Percentiles rank a stretch among this genome's conserved stretches.
These are phyloP conservation scores for Epichloe sylvatica DNA, from an alignment of 2,329 filamentous ascomycete genomes.

Conservation along the genomic window DNA sequence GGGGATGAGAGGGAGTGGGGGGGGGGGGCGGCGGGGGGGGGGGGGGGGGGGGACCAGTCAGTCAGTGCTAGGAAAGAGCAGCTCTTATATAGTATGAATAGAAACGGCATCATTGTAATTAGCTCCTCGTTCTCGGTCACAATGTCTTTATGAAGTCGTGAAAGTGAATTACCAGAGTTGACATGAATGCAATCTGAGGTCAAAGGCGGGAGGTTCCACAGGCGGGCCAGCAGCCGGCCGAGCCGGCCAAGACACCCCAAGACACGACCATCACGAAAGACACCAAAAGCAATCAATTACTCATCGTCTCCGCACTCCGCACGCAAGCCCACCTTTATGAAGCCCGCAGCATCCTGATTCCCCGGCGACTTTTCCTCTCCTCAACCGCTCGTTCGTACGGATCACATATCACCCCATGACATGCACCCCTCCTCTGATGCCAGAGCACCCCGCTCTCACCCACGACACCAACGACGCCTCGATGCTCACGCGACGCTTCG, in stretches of 20 bases:
- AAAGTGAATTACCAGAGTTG: no score
- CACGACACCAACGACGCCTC: conserved; percentile 38
- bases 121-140: no score
- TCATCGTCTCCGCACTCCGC: background rate
- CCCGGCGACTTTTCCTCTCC: background rate
- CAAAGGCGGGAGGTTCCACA: no score
- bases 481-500: conserved; percentile 65
- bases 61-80: background rate
- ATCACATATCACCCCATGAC: conserved; percentile 13
- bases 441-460: conserved; percentile 30
- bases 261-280: background rate
- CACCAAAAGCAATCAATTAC: background rate
- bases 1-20: no score
- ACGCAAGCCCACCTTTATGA: background rate
- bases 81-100: background rate
- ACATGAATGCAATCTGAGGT: no score
- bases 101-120: background rate
- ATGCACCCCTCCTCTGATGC: conserved; percentile 19
- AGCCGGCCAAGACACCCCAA: background rate
- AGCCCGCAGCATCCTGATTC: background rate
- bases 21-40: no score
- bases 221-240: no score
- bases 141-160: no score
- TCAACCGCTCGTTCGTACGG: background rate
- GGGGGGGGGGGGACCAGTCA: background rate